phyloP scores from a whole-genome alignment of 495 filamentous ascomycete species.

The Xylaria acuta region DNA sequence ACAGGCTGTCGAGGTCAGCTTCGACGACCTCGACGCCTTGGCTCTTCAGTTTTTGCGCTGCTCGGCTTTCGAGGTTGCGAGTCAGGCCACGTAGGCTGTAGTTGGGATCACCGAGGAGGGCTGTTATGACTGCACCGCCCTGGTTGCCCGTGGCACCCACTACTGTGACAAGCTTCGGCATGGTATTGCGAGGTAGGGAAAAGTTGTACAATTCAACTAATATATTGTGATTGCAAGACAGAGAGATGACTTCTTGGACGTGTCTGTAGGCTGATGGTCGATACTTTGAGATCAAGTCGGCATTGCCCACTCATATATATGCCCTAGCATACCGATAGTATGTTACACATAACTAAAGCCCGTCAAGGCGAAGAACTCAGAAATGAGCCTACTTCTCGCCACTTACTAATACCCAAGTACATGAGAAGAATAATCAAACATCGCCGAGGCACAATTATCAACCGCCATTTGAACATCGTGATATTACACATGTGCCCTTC shows the following conservation, averaged over 20 bases:
- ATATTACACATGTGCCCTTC: neutral
- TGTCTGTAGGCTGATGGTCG: neutral
- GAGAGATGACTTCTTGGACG: neutral
- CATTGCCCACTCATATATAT: constrained; percentile 3
- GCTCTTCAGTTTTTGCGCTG: constrained; percentile 41
- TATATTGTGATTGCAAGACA: neutral
- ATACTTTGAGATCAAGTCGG: neutral
- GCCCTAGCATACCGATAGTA: neutral
- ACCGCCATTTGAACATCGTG: neutral
- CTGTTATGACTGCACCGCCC: constrained; percentile 49
- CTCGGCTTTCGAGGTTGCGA: constrained; percentile 44
- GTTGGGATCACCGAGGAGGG: constrained; percentile 38
- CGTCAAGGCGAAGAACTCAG: too few relatives aligned
- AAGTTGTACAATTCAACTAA: neutral
- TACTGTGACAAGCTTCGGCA: constrained; percentile 45
- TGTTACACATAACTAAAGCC: neutral
- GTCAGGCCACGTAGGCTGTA: constrained; percentile 54
- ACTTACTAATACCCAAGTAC: neutral
- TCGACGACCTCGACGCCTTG: constrained; percentile 48
- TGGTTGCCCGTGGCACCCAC: constrained; percentile 57
- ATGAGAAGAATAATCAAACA: neutral
- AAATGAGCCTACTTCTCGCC: neutral
- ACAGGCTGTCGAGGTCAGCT: constrained; percentile 57
- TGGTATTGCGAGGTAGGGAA: neutral
- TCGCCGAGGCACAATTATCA: neutral